A percentile compares a stretch with the other conserved stretches of the same genome.
Conservation (phyloP, 495 filamentous ascomycete genomes). For the Aspergillus indologenus region DNA sequence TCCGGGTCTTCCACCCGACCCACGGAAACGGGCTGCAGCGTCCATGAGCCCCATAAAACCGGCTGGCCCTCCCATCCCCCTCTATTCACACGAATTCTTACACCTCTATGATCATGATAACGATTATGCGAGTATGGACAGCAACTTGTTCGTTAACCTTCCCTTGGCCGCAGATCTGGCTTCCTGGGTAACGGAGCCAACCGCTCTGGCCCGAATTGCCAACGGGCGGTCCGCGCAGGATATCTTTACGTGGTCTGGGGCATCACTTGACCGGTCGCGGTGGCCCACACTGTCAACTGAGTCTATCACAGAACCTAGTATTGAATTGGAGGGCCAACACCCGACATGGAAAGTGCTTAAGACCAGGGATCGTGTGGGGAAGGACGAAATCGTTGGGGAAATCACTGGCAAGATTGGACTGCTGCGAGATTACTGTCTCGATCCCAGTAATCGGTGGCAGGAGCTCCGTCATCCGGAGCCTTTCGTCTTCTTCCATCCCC, state of each 20-base stretch:
- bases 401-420: constrained; percentile 82
- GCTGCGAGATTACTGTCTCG: constrained; percentile 70
- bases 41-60: constrained; percentile 54
- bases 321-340: constrained; percentile 45
- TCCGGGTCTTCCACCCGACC: constrained; percentile 33
- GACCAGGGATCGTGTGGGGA: constrained; percentile 57
- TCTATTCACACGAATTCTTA: constrained; percentile 69
- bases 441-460: constrained; percentile 71
- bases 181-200: constrained; percentile 67
- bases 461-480: constrained; percentile 75
- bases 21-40: constrained; percentile 53
- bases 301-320: constrained; percentile 39
- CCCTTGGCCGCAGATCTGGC: constrained; percentile 64
- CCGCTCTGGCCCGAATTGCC: constrained; percentile 40
- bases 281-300: constrained; percentile 49
- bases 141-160: constrained; percentile 63
- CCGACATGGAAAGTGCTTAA: constrained; percentile 70
- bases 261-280: constrained; percentile 51
- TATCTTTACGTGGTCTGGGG: constrained; percentile 51
- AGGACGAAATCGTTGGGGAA: constrained; percentile 74
- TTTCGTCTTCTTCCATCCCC: constrained; percentile 80
- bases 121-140: constrained; percentile 49
- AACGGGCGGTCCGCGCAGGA: constrained; percentile 44
- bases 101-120: constrained; percentile 63
- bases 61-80: constrained; percentile 42